Base-by-base conservation (phyloP, 2,329 filamentous ascomycete genomes). In the Malbranchea zuffiana region DNA sequence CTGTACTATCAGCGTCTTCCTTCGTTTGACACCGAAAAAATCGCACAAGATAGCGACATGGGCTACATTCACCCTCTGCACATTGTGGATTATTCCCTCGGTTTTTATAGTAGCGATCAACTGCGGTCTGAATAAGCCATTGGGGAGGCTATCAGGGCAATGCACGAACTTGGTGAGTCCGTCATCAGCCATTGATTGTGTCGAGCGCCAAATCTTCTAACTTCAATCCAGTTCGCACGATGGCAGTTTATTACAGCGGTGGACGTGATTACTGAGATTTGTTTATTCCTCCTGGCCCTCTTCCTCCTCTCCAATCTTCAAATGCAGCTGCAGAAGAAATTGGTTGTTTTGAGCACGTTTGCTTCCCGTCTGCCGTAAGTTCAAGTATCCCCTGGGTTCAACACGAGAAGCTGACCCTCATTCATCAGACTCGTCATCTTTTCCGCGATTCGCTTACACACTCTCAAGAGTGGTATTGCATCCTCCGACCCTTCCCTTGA, bases 1-100 rank as follows among this genome's bases (percentile, higher is more conserved):
- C 39, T 57, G 57, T n/a, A 51, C 66, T 24, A 53, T 60, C 6
- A 54, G 61, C 11, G 58, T 69, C 10, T 61, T 66, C 36, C 49
- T 65, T n/a, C 64, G 65, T 3, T 52, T 69, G n/a, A 65, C 65
- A 3, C 63, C 63, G 5, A 55, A 62, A 17, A 59, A 57, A 35
- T 46, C 43, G 4, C 66, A 69, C 45, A 54, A 55, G 5, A 35
- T 51, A 7, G 49, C 53, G 3, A 56, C 62, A 3, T 59, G 54
- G 45, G 44, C 45, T 1, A 57, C 60, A 6, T 47, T 69, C 2
- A 53, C 37, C 3, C 42, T 54, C 0, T 59, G 60, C 8, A 59
- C 57, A 2, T 42, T 54, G 10, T 62, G 64, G 48, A 44, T 59
- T 6, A 44, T 66, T 12, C 47, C 59, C 6, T 63, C 63, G 1